A percentile compares a stretch with the other conserved stretches of the same genome.
phyloP scores from a whole-genome alignment of 441 rosid species.

The Jatropha podagrica region DNA sequence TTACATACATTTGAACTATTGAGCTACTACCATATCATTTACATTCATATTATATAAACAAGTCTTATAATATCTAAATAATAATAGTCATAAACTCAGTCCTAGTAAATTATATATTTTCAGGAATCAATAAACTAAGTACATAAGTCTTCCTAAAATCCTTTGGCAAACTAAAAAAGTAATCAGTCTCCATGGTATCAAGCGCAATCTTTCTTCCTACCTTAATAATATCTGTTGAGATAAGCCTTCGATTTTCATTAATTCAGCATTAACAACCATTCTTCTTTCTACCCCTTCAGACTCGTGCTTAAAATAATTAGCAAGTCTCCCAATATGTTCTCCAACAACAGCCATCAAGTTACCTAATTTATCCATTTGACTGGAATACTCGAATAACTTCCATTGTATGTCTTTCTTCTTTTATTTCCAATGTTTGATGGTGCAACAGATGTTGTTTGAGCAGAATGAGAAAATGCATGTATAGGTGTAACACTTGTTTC shows the following conservation, averaged over 20 bases:
- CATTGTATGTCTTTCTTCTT: neutral
- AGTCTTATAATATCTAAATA: too few species aligned
- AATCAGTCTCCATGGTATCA: neutral
- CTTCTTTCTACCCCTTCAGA: neutral
- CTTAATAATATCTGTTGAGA: neutral
- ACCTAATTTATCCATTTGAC: neutral
- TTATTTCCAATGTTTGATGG: too few species aligned
- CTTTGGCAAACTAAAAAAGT: neutral
- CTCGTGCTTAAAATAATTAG: neutral
- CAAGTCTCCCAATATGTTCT: neutral
- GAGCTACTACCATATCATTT: too few species aligned
- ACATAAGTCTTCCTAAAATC: neutral
- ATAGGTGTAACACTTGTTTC: neutral
- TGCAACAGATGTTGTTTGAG: too few species aligned
- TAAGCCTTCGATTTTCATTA: neutral
- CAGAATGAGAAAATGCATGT: neutral
- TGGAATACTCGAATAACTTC: neutral
- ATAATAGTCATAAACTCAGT: too few species aligned
- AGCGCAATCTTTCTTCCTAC: neutral
- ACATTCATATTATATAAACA: too few species aligned
- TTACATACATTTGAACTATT: too few species aligned
- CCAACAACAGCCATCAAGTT: neutral
- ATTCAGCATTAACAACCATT: neutral
- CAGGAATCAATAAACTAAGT: neutral
- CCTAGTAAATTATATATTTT: neutral